phyloP scores from a whole-genome alignment of 2,329 filamentous ascomycete species.

The Trichoderma simmonsii region DNA sequence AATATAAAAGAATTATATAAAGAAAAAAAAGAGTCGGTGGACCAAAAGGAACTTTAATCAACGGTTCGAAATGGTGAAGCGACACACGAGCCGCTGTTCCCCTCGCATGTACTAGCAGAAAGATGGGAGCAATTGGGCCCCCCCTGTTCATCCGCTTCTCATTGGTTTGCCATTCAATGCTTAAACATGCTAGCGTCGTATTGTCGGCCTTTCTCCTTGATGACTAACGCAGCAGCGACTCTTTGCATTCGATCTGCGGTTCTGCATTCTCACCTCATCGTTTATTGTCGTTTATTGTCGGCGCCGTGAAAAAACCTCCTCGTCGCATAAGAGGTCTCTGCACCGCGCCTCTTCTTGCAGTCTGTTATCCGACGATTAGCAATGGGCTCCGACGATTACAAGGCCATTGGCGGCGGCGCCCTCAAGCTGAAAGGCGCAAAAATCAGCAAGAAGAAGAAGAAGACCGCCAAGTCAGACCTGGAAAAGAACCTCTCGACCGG shows the following conservation, averaged over 20 bases:
- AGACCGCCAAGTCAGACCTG: constrained; percentile 51
- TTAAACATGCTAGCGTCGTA: constrained; percentile 11
- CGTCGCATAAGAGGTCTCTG: background rate
- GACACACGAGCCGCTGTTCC: background rate
- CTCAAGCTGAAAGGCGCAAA: constrained; percentile 82
- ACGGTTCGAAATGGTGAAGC: background rate
- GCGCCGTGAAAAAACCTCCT: background rate
- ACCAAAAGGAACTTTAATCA: constrained; percentile 1
- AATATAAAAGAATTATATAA: background rate
- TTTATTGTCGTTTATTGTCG: background rate
- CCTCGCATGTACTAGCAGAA: background rate
- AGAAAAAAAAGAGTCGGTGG: constrained; percentile 6
- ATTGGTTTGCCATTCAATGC: constrained; percentile 11
- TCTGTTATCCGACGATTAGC: background rate
- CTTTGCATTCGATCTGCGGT: background rate
- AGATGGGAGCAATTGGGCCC: background rate
- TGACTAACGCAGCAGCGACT: constrained; percentile 2
- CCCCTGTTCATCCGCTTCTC: background rate
- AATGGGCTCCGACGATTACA: constrained; percentile 77
- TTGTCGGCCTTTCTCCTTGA: constrained; percentile 3
- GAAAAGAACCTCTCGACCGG: constrained; percentile 45
- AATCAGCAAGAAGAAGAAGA: constrained; percentile 62
- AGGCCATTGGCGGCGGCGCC: constrained; percentile 63
- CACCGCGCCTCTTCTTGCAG: background rate
- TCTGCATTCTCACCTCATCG: background rate